Percentiles rank a stretch among this genome's conserved stretches.
phyloP scores from a whole-genome alignment of 129 eudicot species.

The Ambrosia artemisiifolia region DNA sequence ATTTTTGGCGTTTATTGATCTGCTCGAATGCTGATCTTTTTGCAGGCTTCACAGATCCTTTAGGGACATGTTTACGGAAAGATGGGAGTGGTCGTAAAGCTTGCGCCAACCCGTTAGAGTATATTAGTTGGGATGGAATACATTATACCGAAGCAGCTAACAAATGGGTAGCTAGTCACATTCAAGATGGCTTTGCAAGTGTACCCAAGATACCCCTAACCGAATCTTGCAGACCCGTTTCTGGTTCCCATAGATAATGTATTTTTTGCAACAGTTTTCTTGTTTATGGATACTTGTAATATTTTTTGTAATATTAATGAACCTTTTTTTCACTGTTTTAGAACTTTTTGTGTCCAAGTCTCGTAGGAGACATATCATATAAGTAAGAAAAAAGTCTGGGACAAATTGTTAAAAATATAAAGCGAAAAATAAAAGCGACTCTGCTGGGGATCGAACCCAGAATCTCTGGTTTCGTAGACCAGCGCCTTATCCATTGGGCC shows the following conservation, averaged over 20 bases:
- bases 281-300: too few species aligned
- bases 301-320: too few species aligned
- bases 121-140: conserved; percentile 57
- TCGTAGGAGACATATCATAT: too few species aligned
- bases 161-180: conserved; percentile 36
- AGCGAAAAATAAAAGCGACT: conserved; percentile 25
- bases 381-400: too few species aligned
- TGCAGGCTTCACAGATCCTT: conserved; percentile 46
- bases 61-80: conserved; percentile 20
- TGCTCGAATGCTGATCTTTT: background rate
- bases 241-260: background rate
- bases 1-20: background rate
- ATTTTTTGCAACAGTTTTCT: background rate
- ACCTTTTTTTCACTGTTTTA: too few species aligned
- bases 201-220: conserved; percentile 31
- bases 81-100: background rate
- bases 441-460: conserved; percentile 85
- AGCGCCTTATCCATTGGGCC: conserved; percentile 90
- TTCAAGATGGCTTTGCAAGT: conserved; percentile 40
- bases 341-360: too few species aligned
- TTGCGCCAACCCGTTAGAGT: conserved; percentile 32
- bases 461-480: conserved; percentile 85
- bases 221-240: conserved; percentile 24
- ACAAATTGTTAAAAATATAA: too few species aligned
- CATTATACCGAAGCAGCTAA: conserved; percentile 64